Evolutionary conservation across 1,139 yeast species (phyloP), one percentile per base, ranked within the genome.

Genomic region (Nakaseomyces kungkrabaensis): DNA sequence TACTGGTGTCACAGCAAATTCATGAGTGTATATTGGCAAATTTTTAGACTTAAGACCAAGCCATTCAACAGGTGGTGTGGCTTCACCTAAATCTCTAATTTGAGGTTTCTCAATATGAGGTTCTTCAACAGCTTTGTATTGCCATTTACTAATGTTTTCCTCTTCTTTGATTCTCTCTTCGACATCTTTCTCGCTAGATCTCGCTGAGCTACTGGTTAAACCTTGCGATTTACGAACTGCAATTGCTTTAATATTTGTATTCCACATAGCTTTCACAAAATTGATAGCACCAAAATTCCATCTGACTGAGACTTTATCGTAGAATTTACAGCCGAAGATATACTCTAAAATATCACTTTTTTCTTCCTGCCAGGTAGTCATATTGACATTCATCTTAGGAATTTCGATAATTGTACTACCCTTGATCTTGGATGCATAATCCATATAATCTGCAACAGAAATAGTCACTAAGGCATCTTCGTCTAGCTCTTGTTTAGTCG

Each of bases 61-160:
- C 98, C 98, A 92, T 65, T 92, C 97, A 54, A 92, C 71, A 2
- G 98, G 97, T 1, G 98, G 98, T 0, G 98, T 92, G 1, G 97
- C 97, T 68, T 85, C 92, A 32, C 97, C 97, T 61, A 92, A 73
- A 62, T 92, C 97, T 60, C 82, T 81, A 58, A 92, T 72, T 59
- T 84, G 94, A 1, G 97, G 97, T 26, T 92, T 87, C 54, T 86
- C 95, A 45, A 92, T 88, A 8, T 79, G 72, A 1, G 97, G 96
- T 8, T 85, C 85, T 38, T 77, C 80, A 29, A 85, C 61, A 0
- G 97, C 79, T 17, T 75, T 62, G 59, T 92, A 92, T 0, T 56
- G 65, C 59, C 75, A 85, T 54, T 78, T 79, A 6, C 81, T 73
- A 37, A 76, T 78, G 36, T 72, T 69, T 37, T 83, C 81, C n/a